Conservation (phyloP, 2,329 filamentous ascomycete species). For the Stachybotrys elegans region DNA sequence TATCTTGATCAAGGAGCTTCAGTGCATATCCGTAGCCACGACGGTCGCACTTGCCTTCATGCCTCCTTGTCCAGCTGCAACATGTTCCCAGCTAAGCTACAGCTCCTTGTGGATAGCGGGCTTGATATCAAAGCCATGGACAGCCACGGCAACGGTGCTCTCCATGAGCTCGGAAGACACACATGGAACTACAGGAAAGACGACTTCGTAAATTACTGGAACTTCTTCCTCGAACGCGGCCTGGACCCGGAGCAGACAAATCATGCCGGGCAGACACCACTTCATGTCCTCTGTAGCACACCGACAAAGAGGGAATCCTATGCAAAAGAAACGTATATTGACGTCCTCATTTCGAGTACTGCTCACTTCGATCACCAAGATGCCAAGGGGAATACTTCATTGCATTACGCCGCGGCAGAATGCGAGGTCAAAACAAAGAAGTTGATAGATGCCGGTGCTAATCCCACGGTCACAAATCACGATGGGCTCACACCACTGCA, state of each 20-base stretch:
- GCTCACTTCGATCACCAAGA: constrained; percentile 5
- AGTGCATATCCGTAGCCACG: constrained; percentile 7
- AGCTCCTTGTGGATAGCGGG: constrained; percentile 6
- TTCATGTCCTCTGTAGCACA: constrained; percentile 14
- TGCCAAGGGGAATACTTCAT: constrained; percentile 12
- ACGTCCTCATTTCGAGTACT: constrained; percentile 10
- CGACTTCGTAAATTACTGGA: constrained; percentile 7
- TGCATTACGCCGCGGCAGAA: constrained; percentile 17
- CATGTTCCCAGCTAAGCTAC: background rate
- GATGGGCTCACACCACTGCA: constrained; percentile 34
- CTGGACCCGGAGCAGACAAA: constrained; percentile 12
- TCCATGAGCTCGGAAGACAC: constrained; percentile 14
- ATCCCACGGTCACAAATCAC: constrained; percentile 21
- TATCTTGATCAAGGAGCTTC: constrained; percentile 12
- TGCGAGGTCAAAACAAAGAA: constrained; percentile 15
- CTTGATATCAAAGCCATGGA: constrained; percentile 12
- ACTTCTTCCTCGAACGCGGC: constrained; percentile 8
- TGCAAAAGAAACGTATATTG: constrained; percentile 8
- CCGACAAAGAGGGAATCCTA: background rate
- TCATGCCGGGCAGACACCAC: constrained; percentile 13
- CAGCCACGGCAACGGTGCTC: constrained; percentile 13
- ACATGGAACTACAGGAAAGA: background rate
- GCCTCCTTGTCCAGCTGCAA: constrained; percentile 4
- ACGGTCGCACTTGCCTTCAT: constrained; percentile 14
- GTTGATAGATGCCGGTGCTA: constrained; percentile 30